phyloP scores from a whole-genome alignment of 257 asterid species.

The Primulina huaijiensis region DNA sequence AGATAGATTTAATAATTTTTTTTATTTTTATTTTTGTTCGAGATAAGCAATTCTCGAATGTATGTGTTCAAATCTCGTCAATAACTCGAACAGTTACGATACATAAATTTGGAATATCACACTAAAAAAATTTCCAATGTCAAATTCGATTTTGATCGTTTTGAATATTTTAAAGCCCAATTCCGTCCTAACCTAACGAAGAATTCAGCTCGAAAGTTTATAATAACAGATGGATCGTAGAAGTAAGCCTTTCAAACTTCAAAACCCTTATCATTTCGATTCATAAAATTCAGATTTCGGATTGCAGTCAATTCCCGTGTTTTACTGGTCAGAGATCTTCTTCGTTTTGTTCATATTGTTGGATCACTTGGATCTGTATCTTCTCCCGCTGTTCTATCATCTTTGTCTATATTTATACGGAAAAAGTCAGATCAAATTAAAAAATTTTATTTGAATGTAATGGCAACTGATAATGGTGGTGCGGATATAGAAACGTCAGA shows the following conservation, averaged over 20 bases:
- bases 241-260: not conserved
- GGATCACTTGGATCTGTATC: conserved; percentile 33
- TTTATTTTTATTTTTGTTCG: too few species aligned
- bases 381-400: conserved; percentile 22
- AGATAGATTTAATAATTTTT: too few species aligned
- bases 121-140: too few species aligned
- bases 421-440: conserved; percentile 29
- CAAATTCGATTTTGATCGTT: too few species aligned
- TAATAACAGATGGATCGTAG: too few species aligned
- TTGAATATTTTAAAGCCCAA: too few species aligned
- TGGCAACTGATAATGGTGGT: conserved; percentile 43
- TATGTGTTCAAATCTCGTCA: too few species aligned
- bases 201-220: too few species aligned
- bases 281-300: conserved; percentile 21
- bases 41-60: too few species aligned
- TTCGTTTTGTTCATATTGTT: conserved; percentile 9
- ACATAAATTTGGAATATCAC: too few species aligned
- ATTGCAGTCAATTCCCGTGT: conserved; percentile 26
- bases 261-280: conserved; percentile 24
- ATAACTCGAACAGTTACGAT: too few species aligned
- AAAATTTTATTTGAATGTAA: conserved; percentile 38
- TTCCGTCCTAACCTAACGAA: too few species aligned
- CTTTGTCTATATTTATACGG: not conserved
- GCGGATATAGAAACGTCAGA: conserved; percentile 49
- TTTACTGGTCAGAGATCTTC: conserved; percentile 35